Evolutionary conservation across 148 eudicot species (phyloP), one percentile per base, ranked within the genome.

Genomic region (Rhododendron griersonianum): DNA sequence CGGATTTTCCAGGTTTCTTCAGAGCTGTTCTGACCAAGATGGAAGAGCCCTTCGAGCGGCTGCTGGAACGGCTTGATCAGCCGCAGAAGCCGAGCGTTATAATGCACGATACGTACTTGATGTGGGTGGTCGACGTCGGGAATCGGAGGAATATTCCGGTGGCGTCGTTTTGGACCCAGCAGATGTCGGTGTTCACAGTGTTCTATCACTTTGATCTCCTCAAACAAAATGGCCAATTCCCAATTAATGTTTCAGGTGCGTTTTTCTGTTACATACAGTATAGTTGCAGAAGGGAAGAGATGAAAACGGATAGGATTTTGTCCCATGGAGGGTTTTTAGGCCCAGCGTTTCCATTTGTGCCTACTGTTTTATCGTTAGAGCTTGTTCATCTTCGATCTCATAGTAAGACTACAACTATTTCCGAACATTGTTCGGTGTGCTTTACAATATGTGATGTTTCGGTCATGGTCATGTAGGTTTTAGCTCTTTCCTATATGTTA

Each of bases 31-130:
- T 21, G 77, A 80, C 81, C 15, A 80, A 86, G 65, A 69, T 88
- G 88, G 82, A 80, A 28, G 88, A 80, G 78, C 88, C 88, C 19
- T 82, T 88, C 19, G 90, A 86, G 77, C 57, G 35, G 81, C 63
- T 88, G 25, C 61, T 88, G 21, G 88, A 88, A n/a, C 73, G n/a
- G 81, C 59, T 88, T 48, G 87, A 85, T 59, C 74, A 75, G 73
- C 81, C 61, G 30, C 16, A 53, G 47, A 25, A 55, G 67, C 86
- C 86, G 65, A 84, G 86, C 41, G 67, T 84, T 11, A 51, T 84
- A 15, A 7, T 84, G 28, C 21, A 84, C 45, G 86, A 84, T 10
- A 84, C 80, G 11, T 73, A 30, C 45, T 0, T 73, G 21, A 50
- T 28, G 10, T 84, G 86, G 86, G 48, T 18, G 65, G 86, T 74